Base-by-base conservation (phyloP, 1,284 basidiomycete species). In the Moesziomyces sp. region DNA sequence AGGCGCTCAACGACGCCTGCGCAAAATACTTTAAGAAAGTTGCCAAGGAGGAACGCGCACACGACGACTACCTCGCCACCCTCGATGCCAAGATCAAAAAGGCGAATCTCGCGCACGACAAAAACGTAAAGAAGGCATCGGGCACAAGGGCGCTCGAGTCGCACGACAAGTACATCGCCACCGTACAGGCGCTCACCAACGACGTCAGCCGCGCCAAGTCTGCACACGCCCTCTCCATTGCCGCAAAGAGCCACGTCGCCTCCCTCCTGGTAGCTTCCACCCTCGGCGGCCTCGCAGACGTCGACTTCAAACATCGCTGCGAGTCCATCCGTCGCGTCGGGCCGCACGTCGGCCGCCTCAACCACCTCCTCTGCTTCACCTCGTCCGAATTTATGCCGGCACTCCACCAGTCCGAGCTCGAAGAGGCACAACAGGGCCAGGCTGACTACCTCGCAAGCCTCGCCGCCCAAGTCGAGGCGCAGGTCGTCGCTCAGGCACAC, bases 11-110 rank as follows among this genome's bases (percentile, higher is more conserved):
- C 51, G 82, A 84, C 23, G 62, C 74, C 16, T 78, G 76, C 43
- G 78, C 78, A 28, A 81, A 81, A 61, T 79, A 78, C 67, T 84
- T 84, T 59, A 81, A 79, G 30, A 74, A 74, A 47, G 74, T 84
- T 9, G 82, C 82, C 46, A 84, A 84, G 52, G 82, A 84, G 49
- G 82, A 84, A 60, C 60, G 72, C 11, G 62, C 67, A 2, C 81
- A 83, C 49, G 82, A 83, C 56, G 82, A 83, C 48, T 53, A 72
- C 19, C 50, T 83, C 5, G 63, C 76, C 30, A 49, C 60, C 8
- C 72, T 83, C 9, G 82, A 84, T 50, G 49, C 64, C 35, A 84
- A 84, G 64, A 68, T 84, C 55, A 83, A 83, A 44, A 83, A 82
- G 63, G 81, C 82, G 11, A 79, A 82, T 50, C 69, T 65, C 24